These are phyloP conservation scores for Nephelium lappaceum DNA, from an alignment of 345 rosid species.

Conservation along the genomic window DNA sequence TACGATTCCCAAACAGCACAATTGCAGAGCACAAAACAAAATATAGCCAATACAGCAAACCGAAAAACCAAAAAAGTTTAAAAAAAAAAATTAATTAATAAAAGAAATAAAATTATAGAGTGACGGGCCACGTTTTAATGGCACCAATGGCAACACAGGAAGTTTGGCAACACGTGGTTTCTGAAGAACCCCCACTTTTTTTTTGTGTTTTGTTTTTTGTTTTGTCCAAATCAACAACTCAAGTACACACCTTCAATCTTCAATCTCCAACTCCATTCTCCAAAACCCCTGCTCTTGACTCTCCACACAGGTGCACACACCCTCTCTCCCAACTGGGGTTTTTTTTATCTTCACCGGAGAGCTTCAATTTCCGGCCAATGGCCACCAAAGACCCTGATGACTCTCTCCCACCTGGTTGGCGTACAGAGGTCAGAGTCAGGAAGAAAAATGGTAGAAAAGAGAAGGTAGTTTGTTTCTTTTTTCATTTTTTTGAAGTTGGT, in stretches of 20 bases:
- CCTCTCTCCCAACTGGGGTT: background rate
- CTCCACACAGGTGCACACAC: background rate
- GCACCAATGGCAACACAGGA: slow-evolving; percentile 14
- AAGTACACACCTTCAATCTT: background rate
- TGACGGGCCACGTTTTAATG: background rate
- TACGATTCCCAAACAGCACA: no score
- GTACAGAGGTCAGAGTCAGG: slow-evolving; percentile 55
- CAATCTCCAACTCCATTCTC: background rate
- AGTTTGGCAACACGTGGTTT: slow-evolving; percentile 45
- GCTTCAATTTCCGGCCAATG: slow-evolving; percentile 26
- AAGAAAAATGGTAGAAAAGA: slow-evolving; percentile 61
- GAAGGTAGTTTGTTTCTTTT: slow-evolving; percentile 48
- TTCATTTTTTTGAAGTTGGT: background rate
- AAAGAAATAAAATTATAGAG: background rate
- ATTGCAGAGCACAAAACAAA: background rate
- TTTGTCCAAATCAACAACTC: slow-evolving; percentile 12
- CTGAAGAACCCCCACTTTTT: slow-evolving; percentile 22
- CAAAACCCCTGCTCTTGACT: background rate
- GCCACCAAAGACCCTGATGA: slow-evolving; percentile 39
- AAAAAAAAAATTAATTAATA: background rate
- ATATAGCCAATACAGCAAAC: background rate
- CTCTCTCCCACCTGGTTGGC: slow-evolving; percentile 62
- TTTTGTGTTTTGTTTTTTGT: background rate
- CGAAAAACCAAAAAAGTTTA: no score
- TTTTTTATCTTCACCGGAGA: slow-evolving; percentile 19